Conservation (phyloP, 768 basidiomycete species). For the Coprinopsis marcescibilis region DNA sequence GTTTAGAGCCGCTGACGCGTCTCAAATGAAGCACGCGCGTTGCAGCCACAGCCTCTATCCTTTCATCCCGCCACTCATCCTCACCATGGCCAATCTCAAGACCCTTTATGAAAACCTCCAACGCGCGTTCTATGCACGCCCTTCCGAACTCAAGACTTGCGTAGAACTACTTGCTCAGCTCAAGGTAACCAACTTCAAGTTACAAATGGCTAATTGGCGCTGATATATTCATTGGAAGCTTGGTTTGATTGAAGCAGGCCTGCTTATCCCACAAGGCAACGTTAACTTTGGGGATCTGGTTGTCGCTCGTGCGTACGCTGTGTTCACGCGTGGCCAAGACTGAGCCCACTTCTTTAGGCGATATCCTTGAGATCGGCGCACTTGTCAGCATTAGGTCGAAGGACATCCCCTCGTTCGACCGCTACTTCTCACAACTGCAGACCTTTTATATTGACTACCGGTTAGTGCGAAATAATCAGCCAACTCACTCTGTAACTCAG, state of each 20-base stretch:
- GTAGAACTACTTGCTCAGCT: constrained; percentile 61
- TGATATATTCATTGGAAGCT: constrained; percentile 49
- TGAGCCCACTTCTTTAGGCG: constrained; percentile 44
- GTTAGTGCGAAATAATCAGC: no score
- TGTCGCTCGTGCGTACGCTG: constrained; percentile 56
- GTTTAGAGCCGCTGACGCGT: no score
- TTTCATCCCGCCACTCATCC: constrained; percentile 3
- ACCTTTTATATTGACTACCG: constrained; percentile 86
- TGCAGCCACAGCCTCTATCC: constrained; percentile 13
- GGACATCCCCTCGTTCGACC: constrained; percentile 90
- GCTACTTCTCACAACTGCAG: constrained; percentile 89
- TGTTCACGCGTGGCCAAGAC: neutral
- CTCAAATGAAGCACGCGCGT: constrained; percentile 19
- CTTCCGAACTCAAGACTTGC: constrained; percentile 64
- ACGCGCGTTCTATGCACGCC: constrained; percentile 57
- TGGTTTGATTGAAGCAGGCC: constrained; percentile 68
- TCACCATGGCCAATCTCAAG: constrained; percentile 52
- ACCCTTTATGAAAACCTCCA: constrained; percentile 61
- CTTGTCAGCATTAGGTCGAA: constrained; percentile 87
- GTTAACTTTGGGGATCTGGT: constrained; percentile 62
- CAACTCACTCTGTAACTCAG: no score
- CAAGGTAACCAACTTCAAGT: constrained; percentile 46
- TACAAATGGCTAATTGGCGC: neutral
- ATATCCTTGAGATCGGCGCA: constrained; percentile 93
- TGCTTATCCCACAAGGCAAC: constrained; percentile 68